Base-by-base conservation (phyloP, 768 basidiomycete genomes). In the Tricholoma sp. region DNA sequence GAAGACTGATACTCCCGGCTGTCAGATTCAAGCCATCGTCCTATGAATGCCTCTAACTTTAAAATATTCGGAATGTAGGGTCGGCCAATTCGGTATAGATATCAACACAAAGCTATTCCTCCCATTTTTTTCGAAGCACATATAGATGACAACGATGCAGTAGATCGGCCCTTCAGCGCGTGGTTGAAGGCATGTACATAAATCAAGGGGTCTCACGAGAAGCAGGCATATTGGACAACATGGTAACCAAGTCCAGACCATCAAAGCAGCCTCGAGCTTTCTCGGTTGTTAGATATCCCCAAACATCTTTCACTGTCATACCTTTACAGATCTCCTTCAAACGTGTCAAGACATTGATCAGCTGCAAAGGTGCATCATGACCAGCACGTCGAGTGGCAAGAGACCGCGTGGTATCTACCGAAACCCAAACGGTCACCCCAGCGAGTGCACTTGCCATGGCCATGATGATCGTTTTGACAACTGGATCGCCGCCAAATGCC, bases 401-500 rank as follows among this genome's bases (percentile, higher is more conserved):
- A 11, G 49, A 34, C 24, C 58, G 58, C 6, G 37, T 52, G 41
- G 64, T 56, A 52, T 72, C 70, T 21, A 71, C 63, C 21, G 65
- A 58, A 22, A 72, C 35, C 45, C 59, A 60, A 16, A 72, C 57
- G 9, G 52, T 58, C 37, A 71, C 55, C 16, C 64, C 67, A 22
- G 63, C 60, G n/a, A 63, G 68, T 52, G 68, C 67, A 37, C 66
- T 64, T 19, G 68, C 69, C 45, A 71, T 59, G 0, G 63, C 55
- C 34, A 73, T 50, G 10, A 71, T 65, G 8, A 73, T 50, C 12
- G 62, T 58, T 55, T 75, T 75, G 49, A 73, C 61, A 22, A 71
- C 59, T 6, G 69, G 70, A 56, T 75, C 64, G 1, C 67, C 72
- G 4, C 67, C 69, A 59, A 73, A 71, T 43, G 71, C 67, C n/a